Base-by-base conservation (phyloP, 2,329 filamentous ascomycete species). In the Stachybotrys chlorohalonatus region DNA sequence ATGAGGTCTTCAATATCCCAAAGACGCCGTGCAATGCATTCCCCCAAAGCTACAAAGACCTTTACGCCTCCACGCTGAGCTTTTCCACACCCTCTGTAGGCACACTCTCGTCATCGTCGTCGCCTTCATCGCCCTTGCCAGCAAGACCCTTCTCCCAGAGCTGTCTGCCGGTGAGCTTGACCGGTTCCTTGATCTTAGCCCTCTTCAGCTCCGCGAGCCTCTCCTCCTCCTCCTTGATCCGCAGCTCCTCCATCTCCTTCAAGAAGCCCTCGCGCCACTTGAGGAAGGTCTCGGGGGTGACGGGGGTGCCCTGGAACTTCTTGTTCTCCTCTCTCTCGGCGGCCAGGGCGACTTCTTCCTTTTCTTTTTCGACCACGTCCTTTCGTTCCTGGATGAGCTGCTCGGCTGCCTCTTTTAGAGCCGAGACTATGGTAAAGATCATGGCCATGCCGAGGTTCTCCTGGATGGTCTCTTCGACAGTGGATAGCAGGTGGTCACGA, bases 391-490 rank as follows among this genome's bases (percentile, higher is more conserved):
- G 73, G 61, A 97, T 84, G 56, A 99, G 80, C 62, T 85, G 80
- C 75, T 99, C 94, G n/a, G 92, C 93, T 52, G 82, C 80, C 56
- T 99, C 94, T 68, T 96, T 97, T 57, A 99, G 75, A 0, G 87
- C 84, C 13, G 88, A 90, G 53, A 95, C 87, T 30, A 99, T 76
- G 0, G 93, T 90, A 72, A 97, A 99, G 1, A 99, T 76, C 94
- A 99, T 99, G 54, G 91, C 89, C 87, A 97, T 97, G 58, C 94
- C 94, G 56, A 97, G 74, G 62, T 92, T 97, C 70, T 99, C 94
- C 68, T 94, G 86, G 42, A 96, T 87, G 0, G 86, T 89, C 15
- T 87, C 84, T 46, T 83, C 71, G 11, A 97, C 76, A 1, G 82
- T 80, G 52, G 84, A 77, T 15, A 97, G 81, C 13, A 99, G 82